Evolutionary conservation across 495 filamentous ascomycete genomes (phyloP), one percentile per base, ranked within the genome.

Genomic region (Xylaria intraflava): DNA sequence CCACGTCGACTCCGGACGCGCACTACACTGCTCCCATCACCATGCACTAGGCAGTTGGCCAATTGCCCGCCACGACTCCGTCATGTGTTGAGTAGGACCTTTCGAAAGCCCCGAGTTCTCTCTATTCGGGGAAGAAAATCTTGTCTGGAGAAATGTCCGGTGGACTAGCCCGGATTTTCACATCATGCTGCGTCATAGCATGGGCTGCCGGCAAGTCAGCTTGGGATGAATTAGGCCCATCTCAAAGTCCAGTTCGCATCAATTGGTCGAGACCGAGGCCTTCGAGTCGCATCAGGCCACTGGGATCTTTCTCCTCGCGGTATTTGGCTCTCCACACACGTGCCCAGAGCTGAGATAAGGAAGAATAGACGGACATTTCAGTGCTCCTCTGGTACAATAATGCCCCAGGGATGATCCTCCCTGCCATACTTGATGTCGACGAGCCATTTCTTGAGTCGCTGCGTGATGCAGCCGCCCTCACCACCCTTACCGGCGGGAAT

Each of bases 381-480:
- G 11, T 61, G 50, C 58, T 77, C 65, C 65, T 87, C 81, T 45
- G 86, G 75, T 46, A 95, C 79, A 22, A 88, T 78, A 54, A 89
- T 76, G 22, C 81, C 82, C 90, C 90, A 95, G 46, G 86, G 81
- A 61, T 95, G 87, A 46, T 82, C 65, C 65, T 83, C 84, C 59
- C 82, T 84, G 47, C 90, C 90, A 67, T 83, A 96, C 87, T 93
- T 94, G 67, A 95, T 92, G 38, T 84, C 81, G 65, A 72, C 72
- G 50, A 96, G 72, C 88, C 88, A 93, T 2, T 68, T 70, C 78
- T 92, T 95, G 67, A 95, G 70, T 62, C 79, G 69, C 38, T 72
- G 67, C 2, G 88, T 84, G 68, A 89, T 89, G 1, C 54, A 50
- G 19, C 86, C 87, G 24, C 72, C 78, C 49, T 82, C 74, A 41